These are phyloP conservation scores for Epichloe amarillans DNA, from an alignment of 2,329 filamentous ascomycete species.

Conservation along the genomic window DNA sequence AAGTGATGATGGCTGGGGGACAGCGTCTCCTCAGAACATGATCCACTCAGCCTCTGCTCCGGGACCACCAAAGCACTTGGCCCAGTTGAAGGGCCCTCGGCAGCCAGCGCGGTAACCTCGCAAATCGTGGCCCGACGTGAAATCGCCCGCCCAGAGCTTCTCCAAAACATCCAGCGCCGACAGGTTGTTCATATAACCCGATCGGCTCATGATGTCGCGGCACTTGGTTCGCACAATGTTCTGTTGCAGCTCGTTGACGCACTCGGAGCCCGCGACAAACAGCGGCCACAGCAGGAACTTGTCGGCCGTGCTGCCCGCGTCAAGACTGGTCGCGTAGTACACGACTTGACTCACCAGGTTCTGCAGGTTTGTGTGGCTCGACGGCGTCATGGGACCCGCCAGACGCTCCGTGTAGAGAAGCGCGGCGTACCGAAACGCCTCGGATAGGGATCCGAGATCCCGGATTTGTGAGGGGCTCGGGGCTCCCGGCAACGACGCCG, in stretches of 20 bases:
- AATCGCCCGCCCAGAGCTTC: constrained; percentile 59
- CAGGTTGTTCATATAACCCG: constrained; percentile 87
- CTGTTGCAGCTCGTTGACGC: constrained; percentile 67
- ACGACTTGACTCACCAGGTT: constrained; percentile 71
- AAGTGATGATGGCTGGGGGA: no score
- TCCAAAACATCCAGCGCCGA: constrained; percentile 76
- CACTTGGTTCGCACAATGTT: constrained; percentile 68
- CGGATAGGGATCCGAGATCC: constrained; percentile 71
- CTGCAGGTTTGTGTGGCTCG: constrained; percentile 66
- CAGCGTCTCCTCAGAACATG: constrained; percentile 35
- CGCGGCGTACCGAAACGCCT: constrained; percentile 81
- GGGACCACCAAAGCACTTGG: constrained; percentile 40
- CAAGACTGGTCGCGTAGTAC: constrained; percentile 69
- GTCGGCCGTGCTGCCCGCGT: constrained; percentile 57
- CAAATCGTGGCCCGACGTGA: constrained; percentile 22
- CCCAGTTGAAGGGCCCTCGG: constrained; percentile 44
- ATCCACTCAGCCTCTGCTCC: constrained; percentile 52
- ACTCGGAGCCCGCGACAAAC: constrained; percentile 82
- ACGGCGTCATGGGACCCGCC: constrained; percentile 60
- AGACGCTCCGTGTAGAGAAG: constrained; percentile 83
- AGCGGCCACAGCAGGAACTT: constrained; percentile 91
- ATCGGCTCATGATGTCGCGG: constrained; percentile 73
- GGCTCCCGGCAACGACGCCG: constrained; percentile 34
- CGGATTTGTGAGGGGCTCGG: constrained; percentile 49
- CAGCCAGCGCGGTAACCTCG: constrained; percentile 22